These are phyloP conservation scores for Thalassiosira exigua DNA, from an alignment of 352 stramenopile genomes.

Conservation along the genomic window DNA sequence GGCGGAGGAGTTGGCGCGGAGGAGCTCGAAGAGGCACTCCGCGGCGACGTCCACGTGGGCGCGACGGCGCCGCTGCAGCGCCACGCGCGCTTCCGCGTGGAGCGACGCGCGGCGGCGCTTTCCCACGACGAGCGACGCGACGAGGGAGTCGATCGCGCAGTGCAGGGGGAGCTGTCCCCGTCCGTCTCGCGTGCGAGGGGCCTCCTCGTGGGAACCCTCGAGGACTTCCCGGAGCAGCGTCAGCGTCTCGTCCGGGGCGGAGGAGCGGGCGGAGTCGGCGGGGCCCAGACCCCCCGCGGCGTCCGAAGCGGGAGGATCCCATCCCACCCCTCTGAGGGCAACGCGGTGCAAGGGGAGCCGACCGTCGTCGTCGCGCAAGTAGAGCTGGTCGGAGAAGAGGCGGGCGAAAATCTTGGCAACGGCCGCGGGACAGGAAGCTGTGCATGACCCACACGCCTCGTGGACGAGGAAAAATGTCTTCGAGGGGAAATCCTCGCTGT, in stretches of 20 bases:
- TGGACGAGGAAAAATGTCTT: conserved; percentile 61
- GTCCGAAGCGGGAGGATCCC: conserved; percentile 37
- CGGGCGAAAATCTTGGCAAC: conserved; percentile 61
- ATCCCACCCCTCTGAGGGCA: conserved; percentile 46
- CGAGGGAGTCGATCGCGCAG: conserved; percentile 66
- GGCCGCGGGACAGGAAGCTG: conserved; percentile 54
- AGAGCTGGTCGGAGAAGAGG: conserved; percentile 68
- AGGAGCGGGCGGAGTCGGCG: conserved; percentile 19
- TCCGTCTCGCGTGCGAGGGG: conserved; percentile 44
- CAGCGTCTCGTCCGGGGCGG: conserved; percentile 37
- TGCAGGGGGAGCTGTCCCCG: conserved; percentile 61
- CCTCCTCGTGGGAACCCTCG: conserved; percentile 20
- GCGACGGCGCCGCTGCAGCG: conserved; percentile 36
- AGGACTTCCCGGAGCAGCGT: conserved; percentile 44
- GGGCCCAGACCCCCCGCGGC: no score
- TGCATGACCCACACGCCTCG: conserved; percentile 53
- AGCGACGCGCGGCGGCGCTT: conserved; percentile 39
- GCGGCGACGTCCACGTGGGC: conserved; percentile 42
- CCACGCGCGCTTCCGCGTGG: conserved; percentile 42
- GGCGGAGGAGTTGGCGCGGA: conserved; percentile 60
- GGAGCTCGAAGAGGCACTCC: conserved; percentile 53
- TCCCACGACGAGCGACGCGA: conserved; percentile 54
- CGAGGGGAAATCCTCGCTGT: no score
- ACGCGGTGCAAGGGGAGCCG: conserved; percentile 68
- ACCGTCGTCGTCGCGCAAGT: conserved; percentile 53